Percentiles rank a stretch among this genome's conserved stretches.
These are phyloP conservation scores for Polytrichum commune DNA, from an alignment of 225 moss, liverwort and hornwort species.

Conservation along the genomic window DNA sequence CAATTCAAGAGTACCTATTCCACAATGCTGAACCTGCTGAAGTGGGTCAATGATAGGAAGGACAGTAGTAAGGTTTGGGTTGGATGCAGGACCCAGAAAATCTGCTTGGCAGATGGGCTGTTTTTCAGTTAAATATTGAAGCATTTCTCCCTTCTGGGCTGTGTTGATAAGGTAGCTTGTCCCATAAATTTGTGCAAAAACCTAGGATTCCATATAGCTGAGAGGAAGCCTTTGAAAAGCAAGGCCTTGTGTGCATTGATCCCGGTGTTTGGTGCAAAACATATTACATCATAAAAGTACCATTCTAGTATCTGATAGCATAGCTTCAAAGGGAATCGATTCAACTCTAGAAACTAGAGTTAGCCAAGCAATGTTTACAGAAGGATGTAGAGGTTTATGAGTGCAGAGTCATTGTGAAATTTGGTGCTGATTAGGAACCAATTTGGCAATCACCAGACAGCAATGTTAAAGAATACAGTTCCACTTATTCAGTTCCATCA, in stretches of 20 bases:
- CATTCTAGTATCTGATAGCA: no score
- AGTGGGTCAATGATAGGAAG: not conserved
- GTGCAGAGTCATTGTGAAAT: not conserved
- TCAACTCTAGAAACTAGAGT: not conserved
- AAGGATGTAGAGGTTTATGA: not conserved
- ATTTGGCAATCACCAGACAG: slow-evolving; percentile 5
- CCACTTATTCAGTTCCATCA: no score
- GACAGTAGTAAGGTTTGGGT: no score
- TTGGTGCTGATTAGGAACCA: slow-evolving; percentile 2
- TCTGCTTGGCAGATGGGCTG: not conserved
- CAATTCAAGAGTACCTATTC: not conserved
- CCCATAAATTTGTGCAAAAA: no score
- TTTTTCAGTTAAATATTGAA: not conserved
- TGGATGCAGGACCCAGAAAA: no score
- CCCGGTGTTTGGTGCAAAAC: no score
- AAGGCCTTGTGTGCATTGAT: no score
- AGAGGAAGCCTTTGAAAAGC: no score
- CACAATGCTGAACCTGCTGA: not conserved
- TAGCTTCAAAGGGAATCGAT: not conserved
- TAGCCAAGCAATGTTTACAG: not conserved
- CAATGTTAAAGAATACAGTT: no score
- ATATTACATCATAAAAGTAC: no score
- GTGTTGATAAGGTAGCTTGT: not conserved
- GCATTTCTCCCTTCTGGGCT: not conserved
- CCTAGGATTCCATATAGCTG: no score